Conservation (phyloP, 306 rosid genomes). For the Fragaria vesca region DNA sequence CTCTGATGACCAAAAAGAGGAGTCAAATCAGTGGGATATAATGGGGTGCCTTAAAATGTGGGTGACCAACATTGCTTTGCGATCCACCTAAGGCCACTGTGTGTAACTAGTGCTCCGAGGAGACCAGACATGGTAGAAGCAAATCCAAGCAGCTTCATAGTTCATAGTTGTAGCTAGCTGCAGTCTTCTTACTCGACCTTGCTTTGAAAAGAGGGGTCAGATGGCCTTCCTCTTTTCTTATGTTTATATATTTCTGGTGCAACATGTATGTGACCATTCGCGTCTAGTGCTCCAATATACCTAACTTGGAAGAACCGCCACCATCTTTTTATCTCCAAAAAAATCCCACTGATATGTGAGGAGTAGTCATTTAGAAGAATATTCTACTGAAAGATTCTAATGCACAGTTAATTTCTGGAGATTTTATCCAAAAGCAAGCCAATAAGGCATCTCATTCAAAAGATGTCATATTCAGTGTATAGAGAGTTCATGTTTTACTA, state of each 20-base stretch:
- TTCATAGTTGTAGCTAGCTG: neutral
- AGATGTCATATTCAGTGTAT: neutral
- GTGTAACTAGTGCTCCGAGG: conserved; percentile 14
- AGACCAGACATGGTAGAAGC: conserved; percentile 1
- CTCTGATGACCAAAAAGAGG: neutral
- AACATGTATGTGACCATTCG: neutral
- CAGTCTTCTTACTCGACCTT: neutral
- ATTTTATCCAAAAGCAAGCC: neutral
- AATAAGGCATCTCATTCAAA: neutral
- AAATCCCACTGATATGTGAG: neutral
- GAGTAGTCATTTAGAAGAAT: neutral
- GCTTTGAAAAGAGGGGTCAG: neutral
- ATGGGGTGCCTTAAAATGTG: conserved; percentile 34
- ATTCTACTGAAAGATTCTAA: neutral
- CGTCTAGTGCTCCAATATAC: conserved; percentile 17
- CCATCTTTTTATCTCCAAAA: neutral
- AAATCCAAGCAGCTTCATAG: neutral
- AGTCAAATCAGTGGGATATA: conserved; percentile 28
- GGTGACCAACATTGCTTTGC: conserved; percentile 31
- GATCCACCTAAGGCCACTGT: conserved; percentile 18
- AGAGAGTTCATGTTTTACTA: neutral
- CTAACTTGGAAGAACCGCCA: neutral
- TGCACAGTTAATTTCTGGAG: neutral
- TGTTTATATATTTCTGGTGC: neutral
- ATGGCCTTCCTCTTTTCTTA: neutral